A percentile compares a stretch with the other conserved stretches of the same genome.
Evolutionary conservation across 2,329 filamentous ascomycete species (phyloP).

Genomic region (Periconia sp.): DNA sequence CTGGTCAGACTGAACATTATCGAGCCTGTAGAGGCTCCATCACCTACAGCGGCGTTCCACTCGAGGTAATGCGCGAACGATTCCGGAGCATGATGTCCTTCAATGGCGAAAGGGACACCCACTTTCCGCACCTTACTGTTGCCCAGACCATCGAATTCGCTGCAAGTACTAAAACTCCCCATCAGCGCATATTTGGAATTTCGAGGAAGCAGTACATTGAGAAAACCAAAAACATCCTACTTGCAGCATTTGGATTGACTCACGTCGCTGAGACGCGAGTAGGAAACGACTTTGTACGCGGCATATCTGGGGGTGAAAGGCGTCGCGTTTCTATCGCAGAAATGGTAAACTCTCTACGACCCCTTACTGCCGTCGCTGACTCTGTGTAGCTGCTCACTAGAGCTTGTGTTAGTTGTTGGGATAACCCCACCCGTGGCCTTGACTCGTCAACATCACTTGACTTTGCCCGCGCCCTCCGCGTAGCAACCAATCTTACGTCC

Average conservation of each 20-base stretch:
- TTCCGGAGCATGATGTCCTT: conserved; percentile 81
- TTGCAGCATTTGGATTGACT: conserved; percentile 45
- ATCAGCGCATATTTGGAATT: conserved; percentile 47
- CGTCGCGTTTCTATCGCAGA: conserved; percentile 80
- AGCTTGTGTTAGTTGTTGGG: conserved; percentile 41
- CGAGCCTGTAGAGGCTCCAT: not conserved
- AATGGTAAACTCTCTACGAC: too few relatives aligned
- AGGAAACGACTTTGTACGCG: conserved; percentile 72
- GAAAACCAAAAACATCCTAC: not conserved
- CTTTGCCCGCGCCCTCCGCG: conserved; percentile 58
- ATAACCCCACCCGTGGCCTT: conserved; percentile 42
- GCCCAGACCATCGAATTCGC: conserved; percentile 69
- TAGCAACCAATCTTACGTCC: conserved; percentile 55
- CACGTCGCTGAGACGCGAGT: conserved; percentile 70
- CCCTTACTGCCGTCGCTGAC: too few relatives aligned
- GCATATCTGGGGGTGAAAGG: conserved; percentile 73
- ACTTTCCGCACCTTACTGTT: conserved; percentile 80
- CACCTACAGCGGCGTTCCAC: conserved; percentile 1
- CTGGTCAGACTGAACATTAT: conserved; percentile 9
- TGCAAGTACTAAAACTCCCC: conserved; percentile 9
- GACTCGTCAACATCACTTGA: conserved; percentile 54
- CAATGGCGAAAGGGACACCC: conserved; percentile 80
- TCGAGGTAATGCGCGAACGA: conserved; percentile 45
- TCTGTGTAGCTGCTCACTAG: conserved; percentile 61
- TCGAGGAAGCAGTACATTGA: not conserved